Base-by-base conservation (phyloP, 2,329 filamentous ascomycete genomes). In the Ceratocystis alfenasii region DNA sequence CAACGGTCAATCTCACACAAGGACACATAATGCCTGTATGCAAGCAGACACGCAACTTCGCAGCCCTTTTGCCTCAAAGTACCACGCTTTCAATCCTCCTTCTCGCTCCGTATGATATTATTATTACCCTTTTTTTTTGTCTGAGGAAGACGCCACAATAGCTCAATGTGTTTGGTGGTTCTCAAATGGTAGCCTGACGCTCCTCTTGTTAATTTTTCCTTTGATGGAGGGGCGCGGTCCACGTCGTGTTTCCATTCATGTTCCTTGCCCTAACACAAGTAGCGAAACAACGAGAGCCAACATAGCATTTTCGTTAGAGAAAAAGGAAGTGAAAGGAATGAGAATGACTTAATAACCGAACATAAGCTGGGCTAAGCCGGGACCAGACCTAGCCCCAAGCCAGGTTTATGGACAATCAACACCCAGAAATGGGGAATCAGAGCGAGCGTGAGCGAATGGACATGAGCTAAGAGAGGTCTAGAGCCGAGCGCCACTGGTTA, bases 271-370 rank as follows among this genome's bases (percentile, higher is more conserved):
- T 59, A 59, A n/a, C 55, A 36, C 55, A 59, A 30, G 17, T 25
- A 30, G 55, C 55, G 55, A 59, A 59, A 59, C 55, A 59, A 59
- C 28, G 30, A 59, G 28, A 53, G 48, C 46, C 46, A 50, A n/a
- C 53, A 57, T 10, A 30, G 17, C 55, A 36, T 33, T 33, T 28
- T n/a, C 17, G 28, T 59, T n/a, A 1, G 12, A 59, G 55, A 36
- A 53, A n/a, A 36, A 36, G 55, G 55, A 41, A 59, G 55, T 36
- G 5, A 25, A 59, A 30, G 30, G 50, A 55, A 48, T 48, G 46
- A 22, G 46, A 53, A 53, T 30, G 55, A 33, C 55, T 30, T 59
- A 59, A 59, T 59, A 17, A 36, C 55, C n/a, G 55, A 59, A 15
- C 30, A 36, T 15, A 59, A 59, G 28, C 33, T 59, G 28, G 25